Percentiles rank a stretch among this genome's conserved stretches.
Conservation (phyloP, 2,329 filamentous ascomycete genomes). For the Stagonosporopsis cucurbitacearum region DNA sequence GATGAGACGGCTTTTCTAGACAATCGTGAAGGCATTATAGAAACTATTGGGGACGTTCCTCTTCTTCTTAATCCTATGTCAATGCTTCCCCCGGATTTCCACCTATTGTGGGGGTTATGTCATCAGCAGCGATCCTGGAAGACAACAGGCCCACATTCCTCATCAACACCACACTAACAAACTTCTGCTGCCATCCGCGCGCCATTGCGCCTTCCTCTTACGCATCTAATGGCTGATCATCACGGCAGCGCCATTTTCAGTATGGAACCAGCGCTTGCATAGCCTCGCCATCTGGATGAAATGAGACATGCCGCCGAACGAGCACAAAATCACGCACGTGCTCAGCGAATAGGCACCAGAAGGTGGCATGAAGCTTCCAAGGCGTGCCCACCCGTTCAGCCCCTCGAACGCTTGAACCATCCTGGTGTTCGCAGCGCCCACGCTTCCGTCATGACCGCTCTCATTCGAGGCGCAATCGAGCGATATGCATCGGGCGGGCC, state of each 20-base stretch:
- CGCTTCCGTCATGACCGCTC: conserved; percentile 31
- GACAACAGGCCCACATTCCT: conserved; percentile 3
- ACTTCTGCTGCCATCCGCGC: conserved; percentile 4
- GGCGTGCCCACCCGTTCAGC: conserved; percentile 25
- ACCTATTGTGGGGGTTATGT: conserved; percentile 2
- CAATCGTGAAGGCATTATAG: background rate
- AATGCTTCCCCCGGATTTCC: conserved; percentile 2
- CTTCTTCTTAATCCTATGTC: background rate
- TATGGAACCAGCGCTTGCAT: conserved; percentile 1
- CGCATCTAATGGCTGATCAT: background rate
- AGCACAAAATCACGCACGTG: conserved; percentile 17
- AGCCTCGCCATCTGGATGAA: background rate
- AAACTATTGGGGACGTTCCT: background rate
- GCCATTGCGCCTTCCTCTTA: background rate
- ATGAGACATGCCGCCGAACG: background rate
- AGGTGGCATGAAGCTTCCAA: conserved; percentile 9
- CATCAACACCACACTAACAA: conserved; percentile 17
- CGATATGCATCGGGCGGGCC: conserved; percentile 17
- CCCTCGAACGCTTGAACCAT: conserved; percentile 20
- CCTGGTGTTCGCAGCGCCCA: conserved; percentile 28
- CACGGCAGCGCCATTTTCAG: conserved; percentile 1
- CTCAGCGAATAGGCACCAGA: conserved; percentile 15
- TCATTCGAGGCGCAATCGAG: conserved; percentile 34
- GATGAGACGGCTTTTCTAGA: background rate
- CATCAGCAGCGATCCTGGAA: background rate